Conservation (phyloP, 768 basidiomycete species). For the Fibroporia radiculosa region DNA sequence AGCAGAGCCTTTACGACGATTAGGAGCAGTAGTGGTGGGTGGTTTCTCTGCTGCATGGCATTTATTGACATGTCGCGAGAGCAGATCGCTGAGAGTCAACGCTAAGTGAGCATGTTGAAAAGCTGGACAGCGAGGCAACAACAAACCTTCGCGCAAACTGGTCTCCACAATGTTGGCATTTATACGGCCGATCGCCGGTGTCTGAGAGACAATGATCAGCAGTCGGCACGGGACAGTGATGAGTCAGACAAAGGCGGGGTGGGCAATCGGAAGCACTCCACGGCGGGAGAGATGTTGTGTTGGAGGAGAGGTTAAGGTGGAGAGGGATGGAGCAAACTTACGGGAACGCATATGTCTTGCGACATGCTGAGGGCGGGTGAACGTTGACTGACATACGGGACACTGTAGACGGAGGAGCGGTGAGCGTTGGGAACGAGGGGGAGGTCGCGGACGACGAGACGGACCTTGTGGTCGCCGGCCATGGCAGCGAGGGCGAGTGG, state of each 20-base stretch:
- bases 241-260: constrained; percentile 5
- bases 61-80: constrained; percentile 82
- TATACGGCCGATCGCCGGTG: constrained; percentile 86
- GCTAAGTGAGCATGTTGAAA: background rate
- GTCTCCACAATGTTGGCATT: constrained; percentile 82
- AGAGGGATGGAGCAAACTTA: constrained; percentile 34
- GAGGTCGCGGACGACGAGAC: constrained; percentile 8
- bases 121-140: constrained; percentile 2
- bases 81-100: constrained; percentile 51
- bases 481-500: constrained; percentile 10
- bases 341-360: constrained; percentile 87
- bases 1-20: constrained; percentile 59
- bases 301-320: constrained; percentile 8
- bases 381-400: constrained; percentile 80
- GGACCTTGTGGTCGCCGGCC: constrained; percentile 26
- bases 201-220: constrained; percentile 35
- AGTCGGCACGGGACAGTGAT: background rate
- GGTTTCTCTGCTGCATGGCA: constrained; percentile 77
- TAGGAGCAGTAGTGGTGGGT: constrained; percentile 27
- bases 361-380: constrained; percentile 86
- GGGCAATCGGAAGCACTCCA: constrained; percentile 8
- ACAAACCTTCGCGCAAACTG: constrained; percentile 79
- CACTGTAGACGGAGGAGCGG: constrained; percentile 34
- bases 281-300: constrained; percentile 9
- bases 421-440: constrained; percentile 1